A percentile compares a stretch with the other conserved stretches of the same genome.
phyloP scores from a whole-genome alignment of 306 rosid genomes.

The Heteromeles arbutifolia region DNA sequence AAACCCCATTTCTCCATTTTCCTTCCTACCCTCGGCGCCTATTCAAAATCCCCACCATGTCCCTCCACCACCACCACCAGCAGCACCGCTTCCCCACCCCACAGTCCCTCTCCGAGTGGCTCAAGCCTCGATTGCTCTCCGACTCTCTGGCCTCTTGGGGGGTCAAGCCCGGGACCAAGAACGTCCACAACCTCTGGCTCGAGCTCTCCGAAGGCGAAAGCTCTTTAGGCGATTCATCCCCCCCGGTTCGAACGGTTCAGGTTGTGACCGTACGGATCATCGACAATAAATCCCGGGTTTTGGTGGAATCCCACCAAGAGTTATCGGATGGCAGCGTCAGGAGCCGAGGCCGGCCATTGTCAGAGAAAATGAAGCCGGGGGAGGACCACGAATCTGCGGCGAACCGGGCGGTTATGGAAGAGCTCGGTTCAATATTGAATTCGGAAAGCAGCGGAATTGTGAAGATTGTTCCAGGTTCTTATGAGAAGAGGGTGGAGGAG shows the following conservation, averaged over 20 bases:
- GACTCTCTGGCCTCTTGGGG: slow-evolving; percentile 94
- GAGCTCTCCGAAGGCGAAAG: slow-evolving; percentile 84
- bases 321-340: slow-evolving; percentile 63
- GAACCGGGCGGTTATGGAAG: slow-evolving; percentile 64
- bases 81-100: slow-evolving; percentile 47
- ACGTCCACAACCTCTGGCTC: slow-evolving; percentile 96
- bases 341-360: slow-evolving; percentile 64
- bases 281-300: slow-evolving; percentile 28
- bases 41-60: slow-evolving; percentile 62
- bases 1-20: slow-evolving; percentile 32
- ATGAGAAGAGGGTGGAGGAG: slow-evolving; percentile 70
- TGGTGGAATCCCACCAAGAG: slow-evolving; percentile 72
- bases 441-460: slow-evolving; percentile 28
- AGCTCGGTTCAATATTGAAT: slow-evolving; percentile 62
- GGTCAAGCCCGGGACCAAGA: slow-evolving; percentile 79
- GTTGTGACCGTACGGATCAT: slow-evolving; percentile 55
- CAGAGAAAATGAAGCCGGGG: slow-evolving; percentile 90
- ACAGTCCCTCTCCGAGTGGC: slow-evolving; percentile 79
- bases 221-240: slow-evolving; percentile 60
- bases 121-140: slow-evolving; percentile 66
- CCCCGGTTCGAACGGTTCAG: slow-evolving; percentile 84
- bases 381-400: slow-evolving; percentile 79
- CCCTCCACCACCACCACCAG: slow-evolving; percentile 13
- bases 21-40: slow-evolving; percentile 50
- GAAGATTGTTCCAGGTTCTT: slow-evolving; percentile 61